Base-by-base conservation (phyloP, 192 early-diverging fungal species). In the Entophlyctis luteolus region DNA sequence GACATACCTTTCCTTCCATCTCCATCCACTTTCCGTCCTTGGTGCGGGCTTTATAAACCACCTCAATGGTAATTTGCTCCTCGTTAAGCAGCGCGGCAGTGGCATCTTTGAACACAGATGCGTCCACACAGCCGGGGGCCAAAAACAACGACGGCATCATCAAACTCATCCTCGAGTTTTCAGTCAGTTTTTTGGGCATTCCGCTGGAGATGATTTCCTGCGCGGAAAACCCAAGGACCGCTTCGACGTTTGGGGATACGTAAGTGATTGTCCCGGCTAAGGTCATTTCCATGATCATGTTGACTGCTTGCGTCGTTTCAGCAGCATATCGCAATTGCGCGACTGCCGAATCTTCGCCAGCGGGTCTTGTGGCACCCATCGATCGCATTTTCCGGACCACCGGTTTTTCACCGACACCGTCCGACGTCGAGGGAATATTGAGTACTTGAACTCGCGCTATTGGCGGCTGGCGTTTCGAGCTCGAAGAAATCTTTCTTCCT, bases 271-370 rank as follows among this genome's bases (percentile, higher is more conserved):
- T 68, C 4, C 81, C 81, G 32, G 81, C 79, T 23, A 89, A 73
- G 50, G 70, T 77, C n/a, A 93, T 68, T 57, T 93, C 91, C 82
- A 93, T 86, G 42, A 93, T 79, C 31, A 91, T 81, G 12, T 85
- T 92, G 38, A 81, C 78, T 55, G 82, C 88, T 65, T 91, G 88
- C 33, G 80, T 81, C 48, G 80, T 77, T 49, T 86, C 79, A 0
- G 87, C 88, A n/a, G 80, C 89, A 36, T 57, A 71, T 46, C 59
- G 63, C 50, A 66, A 47, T 27, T 60, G 23, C 67, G 53, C 5
- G n/a, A 69, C 67, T 12, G 55, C 67, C 5, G 67, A 39, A 37
- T 59, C 67, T 10, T 34, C 25, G 16, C n/a, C 8, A 36, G 5
- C 25, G 4, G n/a, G n/a, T 27, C 31, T 14, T 4, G 8, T 16